Percentiles rank a stretch among this genome's conserved stretches.
Conservation (phyloP, 306 rosid species). For the Dalbergia oliveri region DNA sequence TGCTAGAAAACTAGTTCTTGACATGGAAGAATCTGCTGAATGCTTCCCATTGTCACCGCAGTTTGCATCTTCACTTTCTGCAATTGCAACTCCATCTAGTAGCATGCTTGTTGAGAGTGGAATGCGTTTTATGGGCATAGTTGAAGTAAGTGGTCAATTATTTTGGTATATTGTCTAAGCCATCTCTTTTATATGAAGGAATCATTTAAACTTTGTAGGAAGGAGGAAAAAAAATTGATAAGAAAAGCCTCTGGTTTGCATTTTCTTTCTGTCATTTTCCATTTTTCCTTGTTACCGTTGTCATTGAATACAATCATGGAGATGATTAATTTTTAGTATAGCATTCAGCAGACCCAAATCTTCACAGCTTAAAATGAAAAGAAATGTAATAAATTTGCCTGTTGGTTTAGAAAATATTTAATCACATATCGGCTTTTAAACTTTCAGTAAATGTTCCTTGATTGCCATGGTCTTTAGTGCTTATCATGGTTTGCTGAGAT, state of each 20-base stretch:
- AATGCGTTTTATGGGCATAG: conserved; percentile 78
- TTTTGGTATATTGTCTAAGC: conserved; percentile 19
- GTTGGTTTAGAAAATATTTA: no score
- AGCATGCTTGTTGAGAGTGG: conserved; percentile 79
- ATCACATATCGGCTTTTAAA: conserved; percentile 6
- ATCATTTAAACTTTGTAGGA: conserved; percentile 17
- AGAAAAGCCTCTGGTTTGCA: conserved; percentile 2
- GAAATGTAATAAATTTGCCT: no score
- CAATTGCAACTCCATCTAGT: conserved; percentile 68
- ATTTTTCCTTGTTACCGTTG: conserved; percentile 12
- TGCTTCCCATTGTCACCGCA: conserved; percentile 68
- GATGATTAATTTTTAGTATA: not conserved
- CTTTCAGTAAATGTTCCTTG: conserved; percentile 38
- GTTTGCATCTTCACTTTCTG: conserved; percentile 77
- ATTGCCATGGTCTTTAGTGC: conserved; percentile 14
- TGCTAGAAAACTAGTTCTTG: conserved; percentile 83
- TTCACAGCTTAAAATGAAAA: not conserved
- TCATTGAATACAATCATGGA: not conserved
- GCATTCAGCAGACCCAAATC: conserved; percentile 16
- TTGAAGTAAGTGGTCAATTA: conserved; percentile 70
- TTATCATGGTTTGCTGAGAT: conserved; percentile 36
- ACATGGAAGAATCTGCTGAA: conserved; percentile 74
- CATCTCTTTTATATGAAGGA: conserved; percentile 23
- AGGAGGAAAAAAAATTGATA: not conserved
- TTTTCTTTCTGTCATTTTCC: no score